A percentile compares a stretch with the other conserved stretches of the same genome.
phyloP scores from a whole-genome alignment of 2,329 filamentous ascomycete species.

The Berkeleyomyces basicola region DNA sequence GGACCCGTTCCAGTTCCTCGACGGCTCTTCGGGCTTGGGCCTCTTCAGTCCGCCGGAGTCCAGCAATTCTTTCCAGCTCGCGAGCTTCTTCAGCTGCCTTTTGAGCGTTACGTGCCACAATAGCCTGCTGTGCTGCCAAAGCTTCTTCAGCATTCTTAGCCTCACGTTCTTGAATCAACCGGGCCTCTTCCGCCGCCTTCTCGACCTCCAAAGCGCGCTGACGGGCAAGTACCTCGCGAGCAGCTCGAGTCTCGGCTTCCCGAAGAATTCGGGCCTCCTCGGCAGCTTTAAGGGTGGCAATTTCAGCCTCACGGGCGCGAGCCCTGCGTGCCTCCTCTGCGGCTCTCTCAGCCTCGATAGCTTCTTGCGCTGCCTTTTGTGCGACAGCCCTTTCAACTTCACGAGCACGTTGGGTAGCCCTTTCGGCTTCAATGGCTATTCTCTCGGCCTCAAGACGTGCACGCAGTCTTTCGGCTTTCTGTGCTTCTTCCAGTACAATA shows the following conservation, averaged over 20 bases:
- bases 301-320: not conserved
- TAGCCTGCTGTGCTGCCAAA: not conserved
- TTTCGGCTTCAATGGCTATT: slow-evolving; percentile 25
- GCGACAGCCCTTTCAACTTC: not conserved
- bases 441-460: slow-evolving; percentile 18
- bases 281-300: slow-evolving; percentile 29
- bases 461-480: slow-evolving; percentile 19
- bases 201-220: not conserved
- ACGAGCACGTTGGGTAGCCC: slow-evolving; percentile 8
- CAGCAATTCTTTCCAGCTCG: not conserved
- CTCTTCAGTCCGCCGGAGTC: not conserved
- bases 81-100: not conserved
- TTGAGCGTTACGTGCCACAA: not conserved
- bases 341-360: slow-evolving; percentile 24
- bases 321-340: slow-evolving; percentile 17
- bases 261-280: slow-evolving; percentile 21
- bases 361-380: not conserved
- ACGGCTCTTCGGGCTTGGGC: not conserved
- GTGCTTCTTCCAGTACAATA: slow-evolving; percentile 16
- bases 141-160: not conserved
- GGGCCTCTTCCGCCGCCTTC: not conserved
- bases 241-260: slow-evolving; percentile 26
- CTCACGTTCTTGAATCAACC: not conserved
- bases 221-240: not conserved
- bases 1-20: not conserved